Percentiles rank a stretch among this genome's conserved stretches.
These are phyloP conservation scores for Hygrophila difformis DNA, from an alignment of 257 asterid genomes.

Conservation along the genomic window DNA sequence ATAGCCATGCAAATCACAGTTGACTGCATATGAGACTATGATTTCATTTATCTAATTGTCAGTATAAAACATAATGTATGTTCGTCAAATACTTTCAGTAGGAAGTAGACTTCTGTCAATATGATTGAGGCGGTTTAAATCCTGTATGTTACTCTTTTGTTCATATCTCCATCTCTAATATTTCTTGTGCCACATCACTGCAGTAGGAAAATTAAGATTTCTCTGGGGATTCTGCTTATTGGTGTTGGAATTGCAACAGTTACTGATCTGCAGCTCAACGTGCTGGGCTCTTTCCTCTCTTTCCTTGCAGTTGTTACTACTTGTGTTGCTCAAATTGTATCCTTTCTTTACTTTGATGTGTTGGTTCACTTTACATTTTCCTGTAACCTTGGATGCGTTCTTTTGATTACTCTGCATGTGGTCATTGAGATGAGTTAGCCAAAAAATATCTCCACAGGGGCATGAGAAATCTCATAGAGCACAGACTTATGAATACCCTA, in stretches of 20 bases:
- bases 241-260: slow-evolving; percentile 93
- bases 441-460: slow-evolving; percentile 6
- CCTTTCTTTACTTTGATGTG: slow-evolving; percentile 33
- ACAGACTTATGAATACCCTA: neutral
- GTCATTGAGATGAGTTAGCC: neutral
- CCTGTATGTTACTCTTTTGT: slow-evolving; percentile 6
- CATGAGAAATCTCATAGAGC: slow-evolving; percentile 9
- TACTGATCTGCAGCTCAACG: slow-evolving; percentile 86
- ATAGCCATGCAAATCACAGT: slow-evolving; percentile 10
- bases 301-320: slow-evolving; percentile 80
- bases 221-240: slow-evolving; percentile 59
- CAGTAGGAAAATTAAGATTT: slow-evolving; percentile 65
- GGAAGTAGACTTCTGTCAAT: neutral
- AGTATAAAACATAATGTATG: slow-evolving; percentile 1
- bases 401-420: no score
- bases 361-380: slow-evolving; percentile 1
- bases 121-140: neutral
- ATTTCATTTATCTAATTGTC: slow-evolving; percentile 3
- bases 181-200: slow-evolving; percentile 24
- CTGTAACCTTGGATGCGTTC: neutral
- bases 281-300: slow-evolving; percentile 69
- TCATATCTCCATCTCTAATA: slow-evolving; percentile 13
- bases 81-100: neutral
- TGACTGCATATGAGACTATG: slow-evolving; percentile 5
- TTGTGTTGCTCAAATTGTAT: slow-evolving; percentile 89